Base-by-base conservation (phyloP, 1,284 basidiomycete species). In the Trichosporon asahii region DNA sequence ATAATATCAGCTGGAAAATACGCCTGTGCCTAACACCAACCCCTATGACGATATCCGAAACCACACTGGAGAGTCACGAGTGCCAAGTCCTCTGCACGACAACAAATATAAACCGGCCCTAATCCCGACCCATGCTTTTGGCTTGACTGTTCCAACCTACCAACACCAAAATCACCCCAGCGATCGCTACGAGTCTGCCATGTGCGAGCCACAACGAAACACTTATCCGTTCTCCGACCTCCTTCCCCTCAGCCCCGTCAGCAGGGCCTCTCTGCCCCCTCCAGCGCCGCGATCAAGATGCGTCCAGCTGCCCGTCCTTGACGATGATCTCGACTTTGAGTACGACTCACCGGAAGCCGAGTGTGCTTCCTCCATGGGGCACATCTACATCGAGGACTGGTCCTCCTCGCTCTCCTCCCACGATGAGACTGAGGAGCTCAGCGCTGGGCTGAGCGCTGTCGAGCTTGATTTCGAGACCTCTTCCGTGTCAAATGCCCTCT, bases 21-120 rank as follows among this genome's bases (percentile, higher is more conserved):
- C 57, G 9, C 57, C 57, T 61, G 57, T 61, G 29, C 57, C 57
- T 61, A 61, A 61, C 57, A 61, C 29, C 27, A 0, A n/a, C 8
- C 57, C 27, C 8, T 61, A 61, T 61, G 57, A 61, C 57, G 57
- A 31, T 33, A 61, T 61, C 57, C 57, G 29, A 33, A 61, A 61
- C 29, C 57, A 12, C 57, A 33, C 14, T 8, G 18, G 29, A 61
- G 15, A 15, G 57, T 61, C 29, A 61, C 57, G 27, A n/a, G 27
- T 14, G 8, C 15, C 55, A 31, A 31, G 29, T 31, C 27, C 27
- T n/a, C 18, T n/a, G 21, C 57, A n/a, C 27, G 27, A 61, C 27
- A 23, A 31, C 27, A 33, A 61, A 61, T 61, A 61, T 61, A 61
- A 9, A 31, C 23, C 31, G 29, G 7, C 15, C 18, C 57, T 31